Evolutionary conservation across 495 filamentous ascomycete species (phyloP).

Genomic region (Talaromyces liani): DNA sequence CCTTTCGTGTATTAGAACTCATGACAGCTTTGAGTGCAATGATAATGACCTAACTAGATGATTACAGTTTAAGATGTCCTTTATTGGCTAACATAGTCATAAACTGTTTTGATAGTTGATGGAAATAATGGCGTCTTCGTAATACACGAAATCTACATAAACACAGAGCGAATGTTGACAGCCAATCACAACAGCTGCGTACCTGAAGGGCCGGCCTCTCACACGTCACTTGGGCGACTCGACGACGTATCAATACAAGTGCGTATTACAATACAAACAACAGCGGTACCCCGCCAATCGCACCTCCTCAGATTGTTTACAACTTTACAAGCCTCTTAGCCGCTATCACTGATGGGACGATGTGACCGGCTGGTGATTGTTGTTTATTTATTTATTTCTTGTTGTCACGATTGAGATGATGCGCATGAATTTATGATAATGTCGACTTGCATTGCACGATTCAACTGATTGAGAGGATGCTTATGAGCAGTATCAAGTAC

Average conservation of each 20-base stretch:
- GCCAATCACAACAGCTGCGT: background rate
- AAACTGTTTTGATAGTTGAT: background rate
- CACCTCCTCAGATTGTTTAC: conserved; percentile 7
- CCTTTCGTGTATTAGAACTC: background rate
- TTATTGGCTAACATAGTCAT: background rate
- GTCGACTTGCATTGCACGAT: background rate
- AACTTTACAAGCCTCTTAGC: background rate
- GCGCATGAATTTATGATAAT: background rate
- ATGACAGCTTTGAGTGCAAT: background rate
- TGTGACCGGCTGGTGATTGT: background rate
- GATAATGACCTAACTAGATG: background rate
- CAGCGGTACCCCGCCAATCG: conserved; percentile 5
- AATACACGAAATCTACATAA: background rate
- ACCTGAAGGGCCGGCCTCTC: background rate
- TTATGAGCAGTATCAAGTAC: background rate
- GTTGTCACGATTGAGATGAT: background rate
- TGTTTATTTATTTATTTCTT: background rate
- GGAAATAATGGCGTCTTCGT: background rate
- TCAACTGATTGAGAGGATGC: background rate
- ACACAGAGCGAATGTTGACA: background rate
- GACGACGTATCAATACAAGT: background rate
- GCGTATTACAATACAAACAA: background rate
- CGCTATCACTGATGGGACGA: background rate
- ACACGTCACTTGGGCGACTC: background rate
- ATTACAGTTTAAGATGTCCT: background rate